Conservation (phyloP, 1,284 basidiomycete genomes). For the Schizophyllum commune region DNA sequence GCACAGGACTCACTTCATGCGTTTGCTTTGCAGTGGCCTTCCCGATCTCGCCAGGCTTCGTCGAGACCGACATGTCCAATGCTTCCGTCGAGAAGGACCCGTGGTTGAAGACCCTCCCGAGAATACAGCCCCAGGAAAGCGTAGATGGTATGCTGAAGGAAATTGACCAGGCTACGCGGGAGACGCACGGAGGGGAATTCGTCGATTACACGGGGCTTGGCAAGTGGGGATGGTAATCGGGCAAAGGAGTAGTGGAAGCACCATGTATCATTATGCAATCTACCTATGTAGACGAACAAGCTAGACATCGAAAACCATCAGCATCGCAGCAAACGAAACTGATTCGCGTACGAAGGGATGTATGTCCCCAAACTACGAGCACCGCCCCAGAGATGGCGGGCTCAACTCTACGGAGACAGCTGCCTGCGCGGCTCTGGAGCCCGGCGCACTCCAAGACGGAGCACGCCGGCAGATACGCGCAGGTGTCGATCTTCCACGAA, state of each 20-base stretch:
- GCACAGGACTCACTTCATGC: not conserved
- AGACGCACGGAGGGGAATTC: not conserved
- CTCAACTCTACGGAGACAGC: not conserved
- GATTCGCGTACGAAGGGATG: not conserved
- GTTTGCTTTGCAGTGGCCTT: not conserved
- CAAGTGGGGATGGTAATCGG: not conserved
- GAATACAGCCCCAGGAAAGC: not conserved
- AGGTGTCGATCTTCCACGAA: not conserved
- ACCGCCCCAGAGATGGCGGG: not conserved
- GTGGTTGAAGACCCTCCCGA: not conserved
- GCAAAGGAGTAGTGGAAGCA: not conserved
- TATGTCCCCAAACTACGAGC: not conserved
- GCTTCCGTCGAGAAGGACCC: not conserved
- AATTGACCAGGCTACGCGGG: not conserved
- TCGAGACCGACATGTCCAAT: not conserved
- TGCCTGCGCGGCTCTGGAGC: not conserved
- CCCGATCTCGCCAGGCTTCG: not conserved
- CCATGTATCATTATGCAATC: not conserved
- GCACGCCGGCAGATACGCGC: not conserved
- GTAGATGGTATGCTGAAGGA: not conserved
- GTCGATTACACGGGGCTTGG: not conserved
- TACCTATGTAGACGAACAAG: not conserved
- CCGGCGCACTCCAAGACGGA: not conserved
- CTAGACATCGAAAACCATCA: not conserved
- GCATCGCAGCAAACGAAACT: not conserved